Base-by-base conservation (phyloP, 148 eudicot species). In the Camellia granthamiana region DNA sequence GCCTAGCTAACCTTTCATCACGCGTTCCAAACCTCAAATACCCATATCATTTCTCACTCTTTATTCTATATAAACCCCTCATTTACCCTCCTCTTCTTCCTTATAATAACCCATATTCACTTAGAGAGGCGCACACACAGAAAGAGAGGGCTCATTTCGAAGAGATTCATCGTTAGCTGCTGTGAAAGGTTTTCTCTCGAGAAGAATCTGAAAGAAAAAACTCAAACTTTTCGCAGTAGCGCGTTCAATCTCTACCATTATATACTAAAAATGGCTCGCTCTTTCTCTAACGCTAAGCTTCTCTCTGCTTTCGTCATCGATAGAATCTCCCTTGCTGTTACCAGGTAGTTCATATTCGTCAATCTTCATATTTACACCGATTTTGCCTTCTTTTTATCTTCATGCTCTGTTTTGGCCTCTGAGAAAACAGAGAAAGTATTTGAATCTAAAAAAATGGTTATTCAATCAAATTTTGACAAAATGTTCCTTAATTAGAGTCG, bases 241-340 rank as follows among this genome's bases (percentile, higher is more conserved):
- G 69, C 16, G 16, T 77, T 21, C 59, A 16, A 44, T 43, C 67
- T 30, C 52, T 69, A 67, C 15, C 69, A 64, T 0, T 63, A 63
- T 23, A 30, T 18, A 49, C 10, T 13, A 61, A n/a, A 69, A 79
- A 90, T 90, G 91, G 89, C 91, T 86, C 81, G 84, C 70, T 89
- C 86, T 80, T 41, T 85, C 64, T 84, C 90, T 15, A 84, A 80
- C 77, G 89, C 89, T 56, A 90, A 90, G 86, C 81, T 77, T 46
- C 9, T 89, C 61, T 84, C 90, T 54, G 63, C 90, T 62, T 82
- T 89, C 62, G 86, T 87, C 13, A 78, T 77, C 54, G 89, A 90
- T 16, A 70, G 76, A 51, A 30, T 90, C 79, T 88, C 90, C 72
- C 1, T 79, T 56, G 74, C 86, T 18, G 43, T 64, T 1, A 60